phyloP scores from a whole-genome alignment of 805 yeast genomes.

The Kodamaea hsintzibuensis region DNA sequence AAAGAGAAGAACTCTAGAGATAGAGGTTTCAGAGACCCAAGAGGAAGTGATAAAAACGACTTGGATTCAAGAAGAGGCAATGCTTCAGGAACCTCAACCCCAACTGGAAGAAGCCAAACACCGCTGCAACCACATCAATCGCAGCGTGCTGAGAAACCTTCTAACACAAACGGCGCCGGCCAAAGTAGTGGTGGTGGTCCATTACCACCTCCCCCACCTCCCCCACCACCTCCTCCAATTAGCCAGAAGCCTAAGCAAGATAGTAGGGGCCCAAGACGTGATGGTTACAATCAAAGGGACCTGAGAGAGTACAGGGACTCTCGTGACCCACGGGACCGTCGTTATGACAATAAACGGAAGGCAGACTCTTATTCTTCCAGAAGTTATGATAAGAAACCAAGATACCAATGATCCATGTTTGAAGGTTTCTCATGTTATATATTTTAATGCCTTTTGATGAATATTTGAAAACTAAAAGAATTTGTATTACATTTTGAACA shows the following conservation, averaged over 20 bases:
- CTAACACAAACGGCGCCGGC: background rate
- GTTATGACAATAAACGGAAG: conserved; percentile 8
- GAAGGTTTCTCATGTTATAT: background rate
- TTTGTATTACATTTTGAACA: background rate
- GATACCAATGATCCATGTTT: conserved; percentile 16
- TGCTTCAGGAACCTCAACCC: background rate
- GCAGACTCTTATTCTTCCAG: conserved; percentile 7
- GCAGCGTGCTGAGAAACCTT: background rate
- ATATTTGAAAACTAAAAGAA: background rate
- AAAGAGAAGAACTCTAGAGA: too few species aligned
- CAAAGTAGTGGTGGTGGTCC: background rate
- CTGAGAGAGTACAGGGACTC: conserved; percentile 9
- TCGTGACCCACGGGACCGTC: conserved; percentile 8
- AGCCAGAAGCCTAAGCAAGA: conserved; percentile 12
- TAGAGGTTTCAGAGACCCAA: too few species aligned
- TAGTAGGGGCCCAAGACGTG: conserved; percentile 8
- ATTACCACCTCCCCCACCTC: conserved; percentile 18
- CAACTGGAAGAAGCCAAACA: background rate
- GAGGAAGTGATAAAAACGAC: background rate
- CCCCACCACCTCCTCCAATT: conserved; percentile 24
- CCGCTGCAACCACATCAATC: background rate
- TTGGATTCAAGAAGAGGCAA: background rate
- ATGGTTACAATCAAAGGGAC: conserved; percentile 6
- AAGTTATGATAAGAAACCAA: conserved; percentile 31
- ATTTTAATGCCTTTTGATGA: background rate